A percentile compares a stretch with the other conserved stretches of the same genome.
Conservation (phyloP, 1,139 yeast genomes). For the Kazachstania sp. region DNA sequence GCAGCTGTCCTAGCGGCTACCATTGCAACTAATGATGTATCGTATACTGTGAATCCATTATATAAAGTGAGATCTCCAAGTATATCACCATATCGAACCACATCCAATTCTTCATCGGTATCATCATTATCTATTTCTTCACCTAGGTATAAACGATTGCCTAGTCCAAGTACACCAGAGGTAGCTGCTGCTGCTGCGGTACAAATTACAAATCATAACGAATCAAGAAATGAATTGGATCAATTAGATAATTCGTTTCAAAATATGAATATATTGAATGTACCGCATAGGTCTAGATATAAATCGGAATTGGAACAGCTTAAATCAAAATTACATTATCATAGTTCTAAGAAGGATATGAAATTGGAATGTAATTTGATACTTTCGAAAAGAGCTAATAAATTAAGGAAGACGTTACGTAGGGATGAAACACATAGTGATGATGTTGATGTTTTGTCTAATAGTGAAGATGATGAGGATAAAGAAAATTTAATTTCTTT, state of each 20-base stretch:
- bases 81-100: background rate
- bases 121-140: background rate
- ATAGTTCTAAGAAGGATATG: background rate
- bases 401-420: background rate
- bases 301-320: background rate
- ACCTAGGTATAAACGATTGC: background rate
- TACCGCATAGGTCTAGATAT: background rate
- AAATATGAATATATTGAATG: background rate
- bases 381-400: background rate
- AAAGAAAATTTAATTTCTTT: background rate
- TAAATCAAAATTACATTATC: background rate
- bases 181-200: background rate
- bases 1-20: background rate
- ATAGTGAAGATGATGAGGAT: background rate
- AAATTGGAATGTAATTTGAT: background rate
- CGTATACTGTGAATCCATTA: too few species aligned
- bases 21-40: background rate
- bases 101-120: background rate
- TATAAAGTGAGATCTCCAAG: background rate
- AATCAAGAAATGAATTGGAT: background rate
- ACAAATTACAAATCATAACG: background rate
- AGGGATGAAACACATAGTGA: too few species aligned
- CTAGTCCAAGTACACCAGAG: background rate
- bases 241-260: background rate
- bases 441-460: background rate